These are phyloP conservation scores for Elongisporangium undulatum DNA, from an alignment of 352 stramenopile genomes.

Conservation along the genomic window DNA sequence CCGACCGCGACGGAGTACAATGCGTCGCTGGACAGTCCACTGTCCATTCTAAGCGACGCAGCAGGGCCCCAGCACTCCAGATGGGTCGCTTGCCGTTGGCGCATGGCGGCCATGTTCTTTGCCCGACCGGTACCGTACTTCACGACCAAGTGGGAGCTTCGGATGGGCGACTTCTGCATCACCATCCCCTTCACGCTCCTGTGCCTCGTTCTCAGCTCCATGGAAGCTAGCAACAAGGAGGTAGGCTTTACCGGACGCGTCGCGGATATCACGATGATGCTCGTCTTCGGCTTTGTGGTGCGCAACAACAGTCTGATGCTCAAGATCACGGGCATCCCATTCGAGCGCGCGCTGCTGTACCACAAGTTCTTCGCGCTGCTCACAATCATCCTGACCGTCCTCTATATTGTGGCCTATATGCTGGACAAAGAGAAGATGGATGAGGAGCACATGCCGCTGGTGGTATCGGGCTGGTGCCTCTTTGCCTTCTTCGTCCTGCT, in stretches of 20 bases:
- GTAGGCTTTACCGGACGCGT: too few relatives aligned
- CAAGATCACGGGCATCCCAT: slow-evolving; percentile 35
- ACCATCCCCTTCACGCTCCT: slow-evolving; percentile 15
- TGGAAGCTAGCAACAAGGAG: slow-evolving; percentile 10
- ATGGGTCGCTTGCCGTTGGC: slow-evolving; percentile 30
- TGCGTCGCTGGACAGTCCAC: neutral
- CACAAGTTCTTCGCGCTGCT: slow-evolving; percentile 40
- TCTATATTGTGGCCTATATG: slow-evolving; percentile 47
- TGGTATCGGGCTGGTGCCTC: slow-evolving; percentile 15
- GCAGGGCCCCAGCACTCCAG: neutral
- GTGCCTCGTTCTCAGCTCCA: slow-evolving; percentile 14
- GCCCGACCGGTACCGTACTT: slow-evolving; percentile 19
- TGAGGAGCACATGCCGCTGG: neutral
- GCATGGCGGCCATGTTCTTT: slow-evolving; percentile 22
- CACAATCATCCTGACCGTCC: slow-evolving; percentile 24
- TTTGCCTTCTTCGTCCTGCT: slow-evolving; percentile 32
- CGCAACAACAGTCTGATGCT: slow-evolving; percentile 49
- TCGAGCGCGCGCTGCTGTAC: slow-evolving; percentile 47
- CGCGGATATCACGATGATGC: slow-evolving; percentile 23
- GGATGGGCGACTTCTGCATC: slow-evolving; percentile 32
- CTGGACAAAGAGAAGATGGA: slow-evolving; percentile 3
- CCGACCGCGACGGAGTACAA: too few relatives aligned
- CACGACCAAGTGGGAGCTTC: slow-evolving; percentile 36
- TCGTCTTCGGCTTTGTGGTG: slow-evolving; percentile 35
- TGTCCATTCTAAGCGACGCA: neutral